Evolutionary conservation across 257 asterid species (phyloP), one percentile per base, ranked within the genome.

Genomic region (Fraxinus americana): DNA sequence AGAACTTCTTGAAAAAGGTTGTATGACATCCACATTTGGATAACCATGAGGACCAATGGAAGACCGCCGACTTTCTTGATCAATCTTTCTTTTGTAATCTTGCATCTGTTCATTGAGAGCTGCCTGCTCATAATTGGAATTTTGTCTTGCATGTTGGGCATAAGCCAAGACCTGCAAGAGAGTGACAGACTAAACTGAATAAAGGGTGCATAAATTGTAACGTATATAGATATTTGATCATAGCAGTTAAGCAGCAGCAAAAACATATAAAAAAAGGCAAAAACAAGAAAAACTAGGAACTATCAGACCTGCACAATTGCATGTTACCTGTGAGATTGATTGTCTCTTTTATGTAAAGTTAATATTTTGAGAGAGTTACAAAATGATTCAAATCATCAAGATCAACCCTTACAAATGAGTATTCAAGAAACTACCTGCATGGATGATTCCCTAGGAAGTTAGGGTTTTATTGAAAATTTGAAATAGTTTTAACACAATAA

Each of bases 81-180:
- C 95, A 78, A 94, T 90, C 79, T 89, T 91, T 79, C 78, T 86
- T 76, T 77, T 81, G 75, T 88, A 92, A 71, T 92, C 97, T 78
- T 89, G 95, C 95, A 94, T 94, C 80, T 94, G 91, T 80, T 86
- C 95, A 72, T 83, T 77, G 48, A 94, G 93, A 83, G 94, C 90
- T 43, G 95, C 88, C 83, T 89, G 91, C 85, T 92, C 98, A 80
- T 89, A 86, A 82, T 85, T 84, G 70, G 96, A 87, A 81, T 85
- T 86, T 83, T 89, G 89, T 80, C 94, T 91, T 54, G 94, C 92
- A 76, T 92, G 91, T 72, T 91, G 92, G 29, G 97, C 94, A 80
- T 89, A 86, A 74, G 95, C 92, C 87, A 92, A 80, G 79, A 92
- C 91, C 98, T 93, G 90, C 78, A 80, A 77, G 43, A 81, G 75